Percentiles rank a stretch among this genome's conserved stretches.
These are phyloP conservation scores for Arabidopsis hybrid DNA, from an alignment of 441 rosid genomes.

Conservation along the genomic window DNA sequence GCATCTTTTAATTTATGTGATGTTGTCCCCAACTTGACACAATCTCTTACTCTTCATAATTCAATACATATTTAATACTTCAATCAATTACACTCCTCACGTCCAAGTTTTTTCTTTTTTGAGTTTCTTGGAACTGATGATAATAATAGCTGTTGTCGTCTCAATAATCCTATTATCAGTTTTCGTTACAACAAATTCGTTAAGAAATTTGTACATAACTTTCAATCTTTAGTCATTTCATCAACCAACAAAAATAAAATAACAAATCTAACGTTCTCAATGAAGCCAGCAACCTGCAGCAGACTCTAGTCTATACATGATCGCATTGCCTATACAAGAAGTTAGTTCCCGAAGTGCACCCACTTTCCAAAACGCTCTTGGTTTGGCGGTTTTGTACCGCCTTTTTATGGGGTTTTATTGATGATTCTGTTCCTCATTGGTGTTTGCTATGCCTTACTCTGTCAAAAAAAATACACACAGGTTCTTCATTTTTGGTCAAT, in stretches of 20 bases:
- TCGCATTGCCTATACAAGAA: constrained; percentile 38
- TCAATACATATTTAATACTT: constrained; percentile 1
- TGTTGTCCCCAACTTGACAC: constrained; percentile 2
- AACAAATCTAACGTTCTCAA: constrained; percentile 36
- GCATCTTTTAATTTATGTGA: background rate
- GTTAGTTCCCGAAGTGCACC: constrained; percentile 35
- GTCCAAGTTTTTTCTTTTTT: background rate
- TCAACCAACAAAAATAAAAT: constrained; percentile 18
- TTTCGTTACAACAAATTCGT: background rate
- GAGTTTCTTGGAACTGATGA: background rate
- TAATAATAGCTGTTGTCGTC: background rate
- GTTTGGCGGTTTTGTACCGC: constrained; percentile 26
- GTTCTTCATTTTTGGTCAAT: constrained; percentile 2
- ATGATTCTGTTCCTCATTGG: constrained; percentile 31
- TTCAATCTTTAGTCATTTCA: constrained; percentile 4
- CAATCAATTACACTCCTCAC: background rate
- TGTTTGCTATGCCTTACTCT: constrained; percentile 39
- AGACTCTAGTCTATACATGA: constrained; percentile 22
- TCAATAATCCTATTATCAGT: background rate
- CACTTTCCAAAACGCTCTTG: constrained; percentile 30
- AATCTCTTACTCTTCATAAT: background rate
- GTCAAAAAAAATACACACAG: constrained; percentile 35
- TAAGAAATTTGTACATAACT: background rate
- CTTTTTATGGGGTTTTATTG: constrained; percentile 27
- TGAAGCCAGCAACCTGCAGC: background rate